Evolutionary conservation across 257 asterid genomes (phyloP).

Genomic region (Solanum tacnaense): DNA sequence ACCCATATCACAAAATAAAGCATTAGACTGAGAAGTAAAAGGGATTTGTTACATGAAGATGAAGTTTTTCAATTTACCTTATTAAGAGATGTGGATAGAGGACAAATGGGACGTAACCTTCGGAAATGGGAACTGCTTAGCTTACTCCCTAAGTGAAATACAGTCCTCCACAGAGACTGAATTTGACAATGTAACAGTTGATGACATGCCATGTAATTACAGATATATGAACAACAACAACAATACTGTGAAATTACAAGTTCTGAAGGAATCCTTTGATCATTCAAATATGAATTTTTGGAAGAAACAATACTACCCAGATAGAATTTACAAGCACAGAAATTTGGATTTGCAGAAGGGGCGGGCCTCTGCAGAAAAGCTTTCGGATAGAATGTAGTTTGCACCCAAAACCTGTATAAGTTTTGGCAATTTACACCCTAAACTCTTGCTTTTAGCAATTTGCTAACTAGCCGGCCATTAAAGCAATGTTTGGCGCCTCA

Average conservation of each 20-base stretch:
- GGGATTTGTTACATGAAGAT: background rate
- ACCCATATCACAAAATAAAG: background rate
- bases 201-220: slow-evolving; percentile 43
- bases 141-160: slow-evolving; percentile 26
- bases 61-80: slow-evolving; percentile 23
- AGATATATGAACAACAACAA: background rate
- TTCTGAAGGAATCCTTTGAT: background rate
- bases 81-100: slow-evolving; percentile 7
- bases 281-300: background rate
- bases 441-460: background rate
- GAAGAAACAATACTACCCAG: background rate
- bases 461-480: background rate
- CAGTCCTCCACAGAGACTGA: slow-evolving; percentile 31
- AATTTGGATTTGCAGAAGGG: background rate
- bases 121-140: slow-evolving; percentile 4
- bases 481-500: too few species aligned
- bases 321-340: background rate
- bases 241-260: background rate
- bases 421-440: background rate
- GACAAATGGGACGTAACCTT: slow-evolving; percentile 13
- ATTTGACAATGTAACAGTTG: slow-evolving; percentile 27
- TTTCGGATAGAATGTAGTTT: background rate
- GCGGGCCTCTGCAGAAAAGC: background rate
- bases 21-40: background rate
- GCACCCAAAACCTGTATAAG: background rate